These are phyloP conservation scores for Rosa lucieae DNA, from an alignment of 306 rosid species.

Conservation along the genomic window DNA sequence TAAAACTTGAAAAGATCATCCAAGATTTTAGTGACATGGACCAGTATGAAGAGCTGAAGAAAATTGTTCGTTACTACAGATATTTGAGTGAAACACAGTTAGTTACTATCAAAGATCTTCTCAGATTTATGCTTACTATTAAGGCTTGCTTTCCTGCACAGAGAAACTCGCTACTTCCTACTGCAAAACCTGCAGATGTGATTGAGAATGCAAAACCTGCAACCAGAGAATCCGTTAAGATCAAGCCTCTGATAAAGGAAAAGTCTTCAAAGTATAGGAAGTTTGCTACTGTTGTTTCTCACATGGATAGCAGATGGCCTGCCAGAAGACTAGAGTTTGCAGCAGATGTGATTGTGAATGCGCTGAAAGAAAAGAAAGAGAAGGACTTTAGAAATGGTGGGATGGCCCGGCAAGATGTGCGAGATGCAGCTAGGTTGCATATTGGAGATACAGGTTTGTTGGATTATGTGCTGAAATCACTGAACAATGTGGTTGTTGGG, in stretches of 20 bases:
- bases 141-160: conserved; percentile 50
- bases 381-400: conserved; percentile 47
- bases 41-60: conserved; percentile 46
- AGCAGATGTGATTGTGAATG: conserved; percentile 78
- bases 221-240: conserved; percentile 33
- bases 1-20: conserved; percentile 51
- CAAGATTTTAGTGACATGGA: conserved; percentile 40
- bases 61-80: conserved; percentile 66
- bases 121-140: conserved; percentile 75
- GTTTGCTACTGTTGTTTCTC: conserved; percentile 53
- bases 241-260: conserved; percentile 50
- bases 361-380: conserved; percentile 69
- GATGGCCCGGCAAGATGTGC: conserved; percentile 84
- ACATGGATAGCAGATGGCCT: conserved; percentile 96
- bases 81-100: conserved; percentile 76
- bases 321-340: conserved; percentile 71
- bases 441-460: conserved; percentile 92
- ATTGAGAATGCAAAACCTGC: conserved; percentile 28
- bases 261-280: conserved; percentile 55
- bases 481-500: conserved; percentile 74
- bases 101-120: conserved; percentile 63
- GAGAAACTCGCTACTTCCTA: conserved; percentile 26
- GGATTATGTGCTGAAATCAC: conserved; percentile 81
- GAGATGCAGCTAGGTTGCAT: conserved; percentile 84
- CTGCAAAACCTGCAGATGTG: conserved; percentile 29